A percentile compares a stretch with the other conserved stretches of the same genome.
Conservation (phyloP, 306 rosid species). For the Cotoneaster glaucophyllus region DNA sequence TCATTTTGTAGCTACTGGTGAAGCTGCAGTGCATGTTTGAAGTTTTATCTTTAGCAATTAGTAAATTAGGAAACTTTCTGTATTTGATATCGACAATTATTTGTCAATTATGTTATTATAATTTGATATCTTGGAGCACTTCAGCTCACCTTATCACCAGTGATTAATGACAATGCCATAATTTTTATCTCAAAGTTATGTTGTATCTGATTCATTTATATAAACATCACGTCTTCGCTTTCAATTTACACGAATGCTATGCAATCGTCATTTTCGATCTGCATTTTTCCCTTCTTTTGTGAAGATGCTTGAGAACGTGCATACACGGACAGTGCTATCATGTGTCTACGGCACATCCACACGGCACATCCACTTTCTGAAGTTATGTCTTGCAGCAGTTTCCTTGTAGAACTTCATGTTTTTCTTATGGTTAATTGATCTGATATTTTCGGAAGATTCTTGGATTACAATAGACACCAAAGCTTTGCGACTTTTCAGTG, state of each 20-base stretch:
- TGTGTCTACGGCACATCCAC: background rate
- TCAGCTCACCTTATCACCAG: background rate
- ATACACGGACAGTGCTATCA: background rate
- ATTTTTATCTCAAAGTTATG: background rate
- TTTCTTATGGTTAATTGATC: background rate
- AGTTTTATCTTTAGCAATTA: constrained; percentile 11
- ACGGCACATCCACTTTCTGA: background rate
- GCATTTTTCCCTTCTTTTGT: background rate
- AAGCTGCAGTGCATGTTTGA: constrained; percentile 25
- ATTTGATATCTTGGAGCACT: constrained; percentile 12
- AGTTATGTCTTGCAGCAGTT: background rate
- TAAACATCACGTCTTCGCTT: background rate
- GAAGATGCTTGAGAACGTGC: background rate
- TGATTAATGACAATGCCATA: background rate
- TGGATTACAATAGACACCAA: background rate
- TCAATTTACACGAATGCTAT: too few relatives aligned
- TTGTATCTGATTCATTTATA: constrained; percentile 10
- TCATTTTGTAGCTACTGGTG: background rate
- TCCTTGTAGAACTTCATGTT: background rate
- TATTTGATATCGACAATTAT: constrained; percentile 14
- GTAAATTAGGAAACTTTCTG: constrained; percentile 16
- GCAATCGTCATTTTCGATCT: background rate
- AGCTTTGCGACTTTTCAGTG: background rate
- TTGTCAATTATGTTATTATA: constrained; percentile 14
- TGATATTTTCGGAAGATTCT: background rate